Evolutionary conservation across 1,284 basidiomycete species (phyloP), one percentile per base, ranked within the genome.

Genomic region (Ceratobasidium sp.): DNA sequence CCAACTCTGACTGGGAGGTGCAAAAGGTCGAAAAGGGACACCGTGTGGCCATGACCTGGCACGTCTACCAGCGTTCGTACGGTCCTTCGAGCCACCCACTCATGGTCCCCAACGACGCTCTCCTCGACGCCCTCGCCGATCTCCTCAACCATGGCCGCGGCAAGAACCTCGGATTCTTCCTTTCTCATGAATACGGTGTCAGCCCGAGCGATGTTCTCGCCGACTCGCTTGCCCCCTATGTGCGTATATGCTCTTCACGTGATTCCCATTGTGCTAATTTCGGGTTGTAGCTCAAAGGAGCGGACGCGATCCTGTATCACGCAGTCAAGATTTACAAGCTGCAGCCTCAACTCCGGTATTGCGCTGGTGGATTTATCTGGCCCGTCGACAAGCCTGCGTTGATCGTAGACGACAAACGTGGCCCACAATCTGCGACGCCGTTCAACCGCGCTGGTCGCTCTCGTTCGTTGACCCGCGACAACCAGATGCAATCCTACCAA

Each of bases 361-460:
- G 86, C 22, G 90, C 91, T 29, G 90, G 90, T 4, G 89, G 89
- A 13, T 91, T 88, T 77, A 82, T 92, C 71, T 92, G 91, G 90
- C 87, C 90, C 1, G 82, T 86, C 35, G 87, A 90, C 73, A 84
- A 85, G 68, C 83, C 84, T 0, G 87, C 91, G 12, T 87, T 90
- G 74, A 83, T 86, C 72, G 82, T 82, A 38, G 80, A 67, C n/a
- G 25, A 2, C 27, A 25, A 13, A n/a, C 50, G 82, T 82, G 79
- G 80, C 80, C 53, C 76, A 79, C 17, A 77, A 81, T 42, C 52
- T 13, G 40, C 64, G 13, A 55, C 52, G 1, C 64, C 64, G 4
- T 67, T 67, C 52, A 67, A 55, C n/a, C 47, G 47, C 20, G 64
- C 52, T 29, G 64, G 64, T 1, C 64, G 64, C n/a, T 67, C 64